These are phyloP conservation scores for Lentinus tigrinus DNA, from an alignment of 768 basidiomycete genomes.

Conservation along the genomic window DNA sequence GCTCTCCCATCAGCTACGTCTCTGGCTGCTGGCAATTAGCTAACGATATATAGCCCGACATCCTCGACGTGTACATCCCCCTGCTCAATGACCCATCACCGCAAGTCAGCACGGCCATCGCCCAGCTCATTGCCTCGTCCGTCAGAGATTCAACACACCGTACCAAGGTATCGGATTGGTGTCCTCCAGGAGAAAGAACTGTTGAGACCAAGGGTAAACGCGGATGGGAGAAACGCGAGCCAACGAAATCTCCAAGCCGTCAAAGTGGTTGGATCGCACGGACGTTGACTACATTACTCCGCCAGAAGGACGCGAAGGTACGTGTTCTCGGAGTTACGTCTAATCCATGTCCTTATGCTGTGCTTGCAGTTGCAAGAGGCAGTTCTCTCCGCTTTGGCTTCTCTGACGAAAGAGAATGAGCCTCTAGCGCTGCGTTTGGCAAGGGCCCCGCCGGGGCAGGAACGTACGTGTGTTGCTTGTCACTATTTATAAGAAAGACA, in stretches of 20 bases:
- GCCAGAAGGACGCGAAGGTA: slow-evolving; percentile 56
- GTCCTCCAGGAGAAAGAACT: slow-evolving; percentile 54
- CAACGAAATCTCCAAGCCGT: slow-evolving; percentile 38
- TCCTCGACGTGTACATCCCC: slow-evolving; percentile 67
- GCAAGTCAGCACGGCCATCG: slow-evolving; percentile 48
- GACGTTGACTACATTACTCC: slow-evolving; percentile 47
- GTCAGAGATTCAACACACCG: slow-evolving; percentile 53
- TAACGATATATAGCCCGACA: slow-evolving; percentile 43
- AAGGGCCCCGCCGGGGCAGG: slow-evolving; percentile 42
- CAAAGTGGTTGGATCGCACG: slow-evolving; percentile 62
- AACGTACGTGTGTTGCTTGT: slow-evolving; percentile 28
- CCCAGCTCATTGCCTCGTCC: slow-evolving; percentile 55
- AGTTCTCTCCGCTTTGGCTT: slow-evolving; percentile 59
- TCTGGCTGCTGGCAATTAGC: neutral
- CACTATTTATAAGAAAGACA: neutral
- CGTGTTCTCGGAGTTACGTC: neutral
- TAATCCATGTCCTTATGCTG: neutral
- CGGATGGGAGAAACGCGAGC: slow-evolving; percentile 70
- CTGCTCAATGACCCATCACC: slow-evolving; percentile 47
- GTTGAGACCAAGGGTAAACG: slow-evolving; percentile 58
- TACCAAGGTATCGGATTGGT: slow-evolving; percentile 55
- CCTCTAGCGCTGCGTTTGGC: slow-evolving; percentile 48
- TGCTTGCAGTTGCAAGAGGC: slow-evolving; percentile 60
- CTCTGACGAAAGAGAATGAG: slow-evolving; percentile 63
- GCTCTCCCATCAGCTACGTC: slow-evolving; percentile 1